phyloP scores from a whole-genome alignment of 2,329 filamentous ascomycete species.

The Sclerotinia minor region DNA sequence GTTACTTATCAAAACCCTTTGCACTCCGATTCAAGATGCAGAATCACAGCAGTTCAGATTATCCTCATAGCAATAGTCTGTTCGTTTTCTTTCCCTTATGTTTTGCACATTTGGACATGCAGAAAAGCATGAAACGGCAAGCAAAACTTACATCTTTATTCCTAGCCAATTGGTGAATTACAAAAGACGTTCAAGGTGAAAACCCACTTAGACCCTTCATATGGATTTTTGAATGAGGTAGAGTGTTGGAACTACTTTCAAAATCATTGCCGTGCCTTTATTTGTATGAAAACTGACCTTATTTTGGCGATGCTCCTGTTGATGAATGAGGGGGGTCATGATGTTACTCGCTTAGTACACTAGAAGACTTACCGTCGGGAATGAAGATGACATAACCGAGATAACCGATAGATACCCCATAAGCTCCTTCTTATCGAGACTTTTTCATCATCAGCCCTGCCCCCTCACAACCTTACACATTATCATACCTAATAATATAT shows the following conservation, averaged over 20 bases:
- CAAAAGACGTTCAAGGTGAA: neutral
- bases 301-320: neutral
- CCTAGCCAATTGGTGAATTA: neutral
- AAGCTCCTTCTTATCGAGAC: neutral
- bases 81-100: neutral
- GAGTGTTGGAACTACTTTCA: neutral
- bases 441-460: neutral
- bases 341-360: neutral
- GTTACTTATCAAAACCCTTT: neutral
- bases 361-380: neutral
- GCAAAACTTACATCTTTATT: neutral
- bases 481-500: neutral
- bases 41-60: neutral
- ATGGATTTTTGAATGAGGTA: neutral
- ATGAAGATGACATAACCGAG: neutral
- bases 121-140: neutral
- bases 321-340: neutral
- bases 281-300: neutral
- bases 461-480: neutral
- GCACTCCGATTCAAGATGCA: neutral
- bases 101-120: neutral
- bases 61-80: neutral
- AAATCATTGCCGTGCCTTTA: neutral
- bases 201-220: neutral
- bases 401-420: constrained; percentile 10